Evolutionary conservation across 257 asterid species (phyloP), one percentile per base, ranked within the genome.

Genomic region (Scutellaria baicalensis): DNA sequence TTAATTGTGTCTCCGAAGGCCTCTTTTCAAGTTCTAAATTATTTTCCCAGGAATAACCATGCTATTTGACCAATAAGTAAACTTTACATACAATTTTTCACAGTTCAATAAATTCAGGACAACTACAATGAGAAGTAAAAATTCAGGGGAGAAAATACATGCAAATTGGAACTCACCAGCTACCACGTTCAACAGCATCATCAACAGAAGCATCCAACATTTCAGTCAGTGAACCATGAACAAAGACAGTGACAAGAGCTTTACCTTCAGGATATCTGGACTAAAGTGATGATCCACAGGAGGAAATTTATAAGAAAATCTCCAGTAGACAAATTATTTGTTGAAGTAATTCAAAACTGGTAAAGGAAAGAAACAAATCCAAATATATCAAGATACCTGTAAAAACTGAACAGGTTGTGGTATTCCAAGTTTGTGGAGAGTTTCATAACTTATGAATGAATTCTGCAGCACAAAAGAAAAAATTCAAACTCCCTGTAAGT

Each of bases 261-360:
- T 85, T 87, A 31, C 96, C 99, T 67, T 88, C 99, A 56, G 97
- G 91, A 75, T 94, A 91, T 82, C 97, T 91, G 76, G 97, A 85
- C 97, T 91, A 83, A 58, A 74, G 65, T 73, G 68, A 66, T 64
- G 38, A 70, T 38, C 36, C 80, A 84, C 47, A 31, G 54, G 59
- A 58, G 66, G 38, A 63, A 77, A 72, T 52, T 66, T 68, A 76
- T 83, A 13, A 70, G 55, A 60, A 11, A 67, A 55, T 64, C 64
- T 59, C 72, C 54, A 52, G 57, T 71, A 14, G 48, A 56, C 9
- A 9, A 63, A 23, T 35, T 68, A 51, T 27, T 55, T 38, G 56
- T 38, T 44, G 49, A 67, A 60, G 65, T 18, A 35, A 69, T 40
- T 8, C 47, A 79, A 70, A 40, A 31, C 44, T 49, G 20, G 17